Evolutionary conservation across 345 rosid species (phyloP), one percentile per base, ranked within the genome.

Genomic region (Turnera subulata): DNA sequence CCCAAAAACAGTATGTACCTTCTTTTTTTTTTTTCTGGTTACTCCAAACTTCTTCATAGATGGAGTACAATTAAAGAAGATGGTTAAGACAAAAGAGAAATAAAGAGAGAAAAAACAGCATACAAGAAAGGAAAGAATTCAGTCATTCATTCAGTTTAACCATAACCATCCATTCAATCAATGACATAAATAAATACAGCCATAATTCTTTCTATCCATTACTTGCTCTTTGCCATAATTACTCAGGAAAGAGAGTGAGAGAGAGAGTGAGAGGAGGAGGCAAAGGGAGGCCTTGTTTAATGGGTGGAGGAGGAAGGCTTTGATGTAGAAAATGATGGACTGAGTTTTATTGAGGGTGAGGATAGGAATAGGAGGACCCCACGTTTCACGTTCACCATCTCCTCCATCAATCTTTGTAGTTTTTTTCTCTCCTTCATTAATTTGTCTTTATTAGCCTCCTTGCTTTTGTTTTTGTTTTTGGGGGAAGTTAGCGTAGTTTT

Each of bases 351-450:
- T n/a, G n/a, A n/a, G n/a, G n/a, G n/a, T n/a, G n/a, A n/a, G n/a
- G n/a, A n/a, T n/a, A n/a, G n/a, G n/a, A n/a, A n/a, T n/a, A 24
- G 52, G 32, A 44, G 46, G 26, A 25, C 53, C 56, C 51, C 39
- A 23, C 55, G 9, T 51, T 56, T 58, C 18, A 47, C 10, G 16
- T 21, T 32, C 22, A 35, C 43, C 35, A 48, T 52, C 44, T 40
- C 62, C 48, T 63, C 46, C 35, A n/a, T n/a, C n/a, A n/a, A n/a
- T n/a, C n/a, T n/a, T n/a, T n/a, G n/a, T n/a, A n/a, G n/a, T n/a
- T n/a, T n/a, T n/a, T n/a, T n/a, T n/a, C n/a, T n/a, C n/a, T n/a
- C 8, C 35, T 10, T 42, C 45, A 42, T 13, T 15, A 6, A 13
- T 16, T 16, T 42, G 14, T 42, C 45, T 42, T 42, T 15, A 11